These are phyloP conservation scores for Neophaeococcomyces aloes DNA, from an alignment of 2,329 filamentous ascomycete species.

Conservation along the genomic window DNA sequence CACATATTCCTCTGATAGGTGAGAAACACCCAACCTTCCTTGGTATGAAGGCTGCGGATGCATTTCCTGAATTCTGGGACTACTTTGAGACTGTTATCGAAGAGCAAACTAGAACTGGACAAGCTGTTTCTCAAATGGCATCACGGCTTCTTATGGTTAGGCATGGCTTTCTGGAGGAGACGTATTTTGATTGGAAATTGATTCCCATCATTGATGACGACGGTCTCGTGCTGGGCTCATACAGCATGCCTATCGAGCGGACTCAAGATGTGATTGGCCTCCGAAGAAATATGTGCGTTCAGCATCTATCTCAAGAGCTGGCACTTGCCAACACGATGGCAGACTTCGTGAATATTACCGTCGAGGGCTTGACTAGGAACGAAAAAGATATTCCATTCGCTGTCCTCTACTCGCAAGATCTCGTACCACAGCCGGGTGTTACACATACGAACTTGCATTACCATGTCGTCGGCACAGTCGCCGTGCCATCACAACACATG, in stretches of 20 bases:
- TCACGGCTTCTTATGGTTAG: constrained; percentile 39
- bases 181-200: constrained; percentile 41
- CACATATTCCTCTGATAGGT: constrained; percentile 25
- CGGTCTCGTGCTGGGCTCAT: constrained; percentile 34
- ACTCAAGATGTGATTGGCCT: constrained; percentile 25
- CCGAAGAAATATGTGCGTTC: constrained; percentile 38
- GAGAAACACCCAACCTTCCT: constrained; percentile 28
- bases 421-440: background rate
- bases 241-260: constrained; percentile 40
- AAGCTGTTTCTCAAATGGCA: constrained; percentile 33
- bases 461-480: constrained; percentile 2
- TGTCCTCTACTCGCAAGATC: constrained; percentile 47
- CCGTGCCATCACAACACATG: background rate
- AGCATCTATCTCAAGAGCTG: constrained; percentile 32
- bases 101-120: constrained; percentile 25
- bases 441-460: background rate
- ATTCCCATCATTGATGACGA: constrained; percentile 37
- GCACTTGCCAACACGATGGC: constrained; percentile 33
- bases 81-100: constrained; percentile 33
- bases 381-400: constrained; percentile 43
- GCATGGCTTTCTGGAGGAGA: constrained; percentile 37
- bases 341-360: constrained; percentile 40
- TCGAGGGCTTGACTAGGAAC: constrained; percentile 36
- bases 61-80: constrained; percentile 31
- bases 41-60: constrained; percentile 30